These are phyloP conservation scores for Scheffersomyces coipomensis DNA, from an alignment of 805 yeast species.

Conservation along the genomic window DNA sequence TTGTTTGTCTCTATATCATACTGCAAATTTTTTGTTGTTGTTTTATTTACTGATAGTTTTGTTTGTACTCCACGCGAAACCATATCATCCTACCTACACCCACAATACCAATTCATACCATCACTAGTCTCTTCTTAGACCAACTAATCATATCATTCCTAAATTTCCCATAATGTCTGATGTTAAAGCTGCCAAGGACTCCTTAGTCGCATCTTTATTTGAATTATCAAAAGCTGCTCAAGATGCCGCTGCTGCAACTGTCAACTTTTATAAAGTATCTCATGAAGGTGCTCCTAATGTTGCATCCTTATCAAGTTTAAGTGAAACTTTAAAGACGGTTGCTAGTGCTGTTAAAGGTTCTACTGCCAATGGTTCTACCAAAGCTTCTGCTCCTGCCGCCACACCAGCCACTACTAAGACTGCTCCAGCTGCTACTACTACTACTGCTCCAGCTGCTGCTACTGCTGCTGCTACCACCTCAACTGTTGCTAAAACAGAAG, in stretches of 20 bases:
- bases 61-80: no score
- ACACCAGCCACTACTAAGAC: slow-evolving; percentile 7
- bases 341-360: slow-evolving; percentile 15
- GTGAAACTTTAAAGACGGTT: slow-evolving; percentile 35
- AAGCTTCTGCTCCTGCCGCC: slow-evolving; percentile 12
- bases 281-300: slow-evolving; percentile 42
- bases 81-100: no score
- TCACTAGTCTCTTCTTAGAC: no score
- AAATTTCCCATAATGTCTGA: slow-evolving; percentile 13
- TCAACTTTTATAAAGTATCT: slow-evolving; percentile 66
- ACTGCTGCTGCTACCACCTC: slow-evolving; percentile 13
- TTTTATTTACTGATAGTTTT: no score
- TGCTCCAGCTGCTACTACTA: slow-evolving; percentile 6
- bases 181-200: slow-evolving; percentile 21
- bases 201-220: slow-evolving; percentile 67
- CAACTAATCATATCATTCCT: no score
- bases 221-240: slow-evolving; percentile 85
- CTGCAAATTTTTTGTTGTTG: no score
- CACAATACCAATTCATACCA: no score
- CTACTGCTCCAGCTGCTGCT: slow-evolving; percentile 13
- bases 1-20: no score
- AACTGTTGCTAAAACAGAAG: slow-evolving; percentile 9
- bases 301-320: slow-evolving; percentile 36
- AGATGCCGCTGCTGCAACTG: slow-evolving; percentile 78
- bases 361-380: slow-evolving; percentile 8